Conservation (phyloP, 225 moss, liverwort and hornwort species). For the Anthoceros angustus region DNA sequence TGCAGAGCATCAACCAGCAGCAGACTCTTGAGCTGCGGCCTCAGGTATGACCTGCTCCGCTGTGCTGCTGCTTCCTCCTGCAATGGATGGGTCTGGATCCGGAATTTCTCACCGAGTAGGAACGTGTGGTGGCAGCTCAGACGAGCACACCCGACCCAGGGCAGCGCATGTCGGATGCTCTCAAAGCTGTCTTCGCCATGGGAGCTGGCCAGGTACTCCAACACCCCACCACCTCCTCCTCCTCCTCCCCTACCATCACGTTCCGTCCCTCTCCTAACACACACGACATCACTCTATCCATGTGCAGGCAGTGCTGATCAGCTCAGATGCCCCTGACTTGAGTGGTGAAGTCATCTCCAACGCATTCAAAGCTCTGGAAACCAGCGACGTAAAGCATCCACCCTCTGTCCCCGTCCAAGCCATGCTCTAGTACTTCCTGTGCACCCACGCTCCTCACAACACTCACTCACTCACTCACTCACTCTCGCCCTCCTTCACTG, state of each 20-base stretch:
- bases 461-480: neutral
- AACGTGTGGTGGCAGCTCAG: neutral
- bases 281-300: neutral
- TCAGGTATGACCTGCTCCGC: neutral
- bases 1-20: neutral
- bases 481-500: neutral
- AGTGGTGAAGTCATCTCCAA: neutral
- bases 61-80: neutral
- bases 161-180: neutral
- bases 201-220: neutral
- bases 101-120: neutral
- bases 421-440: neutral
- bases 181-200: neutral
- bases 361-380: neutral
- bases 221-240: no score
- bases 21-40: neutral
- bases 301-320: conserved; percentile 1
- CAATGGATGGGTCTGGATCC: neutral
- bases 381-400: neutral
- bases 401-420: no score
- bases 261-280: no score
- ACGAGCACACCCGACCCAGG: neutral
- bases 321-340: neutral
- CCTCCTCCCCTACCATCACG: no score
- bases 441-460: neutral